These are phyloP conservation scores for Petrea volubilis DNA, from an alignment of 257 asterid species.

Conservation along the genomic window DNA sequence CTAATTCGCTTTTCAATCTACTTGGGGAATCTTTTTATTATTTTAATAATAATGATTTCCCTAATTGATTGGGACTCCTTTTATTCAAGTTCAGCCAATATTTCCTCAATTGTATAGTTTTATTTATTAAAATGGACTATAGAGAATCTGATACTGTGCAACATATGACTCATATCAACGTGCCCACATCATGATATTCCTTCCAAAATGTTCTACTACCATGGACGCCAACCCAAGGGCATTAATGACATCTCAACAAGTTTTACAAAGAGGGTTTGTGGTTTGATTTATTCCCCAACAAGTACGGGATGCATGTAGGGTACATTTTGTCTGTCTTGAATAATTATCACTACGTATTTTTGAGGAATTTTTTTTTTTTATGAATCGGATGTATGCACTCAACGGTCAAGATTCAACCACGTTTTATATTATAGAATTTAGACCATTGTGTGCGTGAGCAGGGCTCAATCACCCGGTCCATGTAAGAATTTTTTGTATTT, in stretches of 20 bases:
- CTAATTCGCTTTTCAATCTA: conserved; percentile 27
- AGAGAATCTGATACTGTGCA: conserved; percentile 34
- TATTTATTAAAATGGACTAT: not conserved
- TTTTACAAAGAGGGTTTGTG: not conserved
- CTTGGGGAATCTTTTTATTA: not conserved
- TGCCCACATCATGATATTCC: conserved; percentile 24
- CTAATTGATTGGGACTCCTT: conserved; percentile 32
- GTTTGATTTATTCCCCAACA: not conserved
- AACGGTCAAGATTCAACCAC: no score
- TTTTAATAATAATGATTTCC: not conserved
- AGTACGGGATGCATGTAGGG: not conserved
- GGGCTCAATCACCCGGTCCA: no score
- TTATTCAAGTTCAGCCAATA: conserved; percentile 23
- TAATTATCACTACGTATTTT: no score
- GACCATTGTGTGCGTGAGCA: no score
- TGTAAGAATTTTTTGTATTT: no score
- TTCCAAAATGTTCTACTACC: conserved; percentile 7
- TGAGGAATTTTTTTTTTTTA: not conserved
- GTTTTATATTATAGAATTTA: no score
- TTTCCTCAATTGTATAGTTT: conserved; percentile 6
- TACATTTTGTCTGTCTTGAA: not conserved
- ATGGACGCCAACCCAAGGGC: not conserved
- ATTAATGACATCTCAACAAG: not conserved
- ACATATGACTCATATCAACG: conserved; percentile 3
- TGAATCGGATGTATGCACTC: no score